Percentiles rank a stretch among this genome's conserved stretches.
Conservation (phyloP, 1,139 yeast species). For the Saccharomyces uvarum region DNA sequence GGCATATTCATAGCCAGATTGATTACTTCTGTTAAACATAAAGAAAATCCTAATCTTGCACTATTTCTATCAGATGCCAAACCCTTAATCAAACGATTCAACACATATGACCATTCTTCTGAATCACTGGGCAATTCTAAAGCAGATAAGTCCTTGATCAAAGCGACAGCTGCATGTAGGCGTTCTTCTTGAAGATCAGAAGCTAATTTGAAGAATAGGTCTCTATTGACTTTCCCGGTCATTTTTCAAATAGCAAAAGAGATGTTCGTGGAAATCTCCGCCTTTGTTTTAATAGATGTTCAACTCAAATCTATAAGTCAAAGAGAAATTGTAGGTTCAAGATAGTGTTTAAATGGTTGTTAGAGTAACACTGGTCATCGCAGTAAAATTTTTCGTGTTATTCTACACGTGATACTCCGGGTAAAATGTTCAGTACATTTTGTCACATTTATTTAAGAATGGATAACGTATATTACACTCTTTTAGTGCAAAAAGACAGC, state of each 20-base stretch:
- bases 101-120: constrained; percentile 75
- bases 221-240: constrained; percentile 49
- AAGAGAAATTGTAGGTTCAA: background rate
- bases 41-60: constrained; percentile 81
- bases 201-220: constrained; percentile 69
- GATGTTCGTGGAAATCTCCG: background rate
- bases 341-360: background rate
- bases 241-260: constrained; percentile 9
- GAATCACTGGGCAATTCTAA: constrained; percentile 34
- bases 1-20: constrained; percentile 35
- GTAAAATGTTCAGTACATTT: background rate
- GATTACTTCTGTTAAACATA: constrained; percentile 74
- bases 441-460: background rate
- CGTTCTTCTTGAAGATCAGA: constrained; percentile 72
- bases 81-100: constrained; percentile 71
- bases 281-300: background rate
- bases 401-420: background rate
- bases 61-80: constrained; percentile 73
- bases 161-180: constrained; percentile 58
- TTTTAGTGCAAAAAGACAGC: background rate
- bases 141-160: constrained; percentile 48
- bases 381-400: background rate
- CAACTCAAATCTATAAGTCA: background rate
- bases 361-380: background rate
- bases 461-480: background rate